These are phyloP conservation scores for Fomitopsis schrenkii DNA, from an alignment of 1,284 basidiomycete species.

Conservation along the genomic window DNA sequence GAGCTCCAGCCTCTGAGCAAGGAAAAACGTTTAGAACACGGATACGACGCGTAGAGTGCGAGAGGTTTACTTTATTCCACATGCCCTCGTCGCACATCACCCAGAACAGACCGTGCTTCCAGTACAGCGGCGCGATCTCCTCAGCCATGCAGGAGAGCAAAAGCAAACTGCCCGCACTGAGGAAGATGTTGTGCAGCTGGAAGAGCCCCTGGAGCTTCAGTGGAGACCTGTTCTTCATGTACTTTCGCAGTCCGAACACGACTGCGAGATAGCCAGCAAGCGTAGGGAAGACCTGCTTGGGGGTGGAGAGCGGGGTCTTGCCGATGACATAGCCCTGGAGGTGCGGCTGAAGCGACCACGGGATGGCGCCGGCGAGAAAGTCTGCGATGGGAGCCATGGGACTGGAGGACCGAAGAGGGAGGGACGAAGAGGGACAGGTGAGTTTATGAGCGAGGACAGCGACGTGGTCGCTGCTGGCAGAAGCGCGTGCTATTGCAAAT, in stretches of 20 bases:
- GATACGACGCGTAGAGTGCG: conserved; percentile 7
- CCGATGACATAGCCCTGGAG: conserved; percentile 69
- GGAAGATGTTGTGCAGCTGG: conserved; percentile 88
- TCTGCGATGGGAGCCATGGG: conserved; percentile 72
- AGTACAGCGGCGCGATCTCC: conserved; percentile 79
- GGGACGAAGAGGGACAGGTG: conserved; percentile 9
- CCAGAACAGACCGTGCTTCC: conserved; percentile 68
- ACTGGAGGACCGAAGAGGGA: conserved; percentile 17
- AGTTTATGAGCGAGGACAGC: conserved; percentile 1
- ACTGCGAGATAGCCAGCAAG: conserved; percentile 82
- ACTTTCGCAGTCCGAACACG: conserved; percentile 83
- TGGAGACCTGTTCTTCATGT: conserved; percentile 79
- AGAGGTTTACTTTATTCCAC: conserved; percentile 75
- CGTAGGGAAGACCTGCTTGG: conserved; percentile 64
- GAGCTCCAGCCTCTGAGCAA: conserved; percentile 70
- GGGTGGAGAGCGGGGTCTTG: conserved; percentile 78
- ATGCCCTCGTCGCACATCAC: conserved; percentile 76
- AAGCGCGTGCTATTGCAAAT: conserved; percentile 9
- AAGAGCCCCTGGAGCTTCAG: conserved; percentile 86
- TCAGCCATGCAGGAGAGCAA: conserved; percentile 87
- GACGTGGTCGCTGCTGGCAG: conserved; percentile 6
- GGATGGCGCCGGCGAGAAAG: conserved; percentile 51
- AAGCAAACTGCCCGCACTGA: conserved; percentile 79
- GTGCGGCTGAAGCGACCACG: conserved; percentile 54
- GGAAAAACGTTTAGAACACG: conserved; percentile 2